phyloP scores from a whole-genome alignment of 257 asterid species.

The Apocynum venetum region DNA sequence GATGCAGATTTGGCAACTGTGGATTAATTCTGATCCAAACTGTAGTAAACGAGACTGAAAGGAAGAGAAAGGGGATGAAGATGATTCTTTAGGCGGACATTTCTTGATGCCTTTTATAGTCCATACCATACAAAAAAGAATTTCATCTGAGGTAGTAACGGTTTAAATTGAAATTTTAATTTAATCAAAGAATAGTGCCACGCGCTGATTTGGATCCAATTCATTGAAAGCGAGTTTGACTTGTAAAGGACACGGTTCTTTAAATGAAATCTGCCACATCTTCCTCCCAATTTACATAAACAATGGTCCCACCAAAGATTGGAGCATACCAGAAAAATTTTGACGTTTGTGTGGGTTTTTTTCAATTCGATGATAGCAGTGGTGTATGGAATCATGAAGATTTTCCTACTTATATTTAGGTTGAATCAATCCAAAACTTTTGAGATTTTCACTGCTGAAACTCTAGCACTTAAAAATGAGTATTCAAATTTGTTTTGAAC shows the following conservation, averaged over 20 bases:
- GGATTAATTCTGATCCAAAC: background rate
- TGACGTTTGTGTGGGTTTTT: too few species aligned
- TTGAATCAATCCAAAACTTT: too few species aligned
- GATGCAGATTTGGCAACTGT: background rate
- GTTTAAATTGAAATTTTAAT: background rate
- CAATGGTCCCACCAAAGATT: too few species aligned
- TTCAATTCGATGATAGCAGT: too few species aligned
- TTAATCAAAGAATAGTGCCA: background rate
- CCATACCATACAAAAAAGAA: background rate
- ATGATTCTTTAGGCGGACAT: background rate
- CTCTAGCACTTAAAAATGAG: too few species aligned
- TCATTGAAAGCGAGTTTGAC: background rate
- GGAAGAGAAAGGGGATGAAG: background rate
- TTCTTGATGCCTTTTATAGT: background rate
- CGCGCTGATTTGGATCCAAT: background rate
- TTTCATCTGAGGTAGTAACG: background rate
- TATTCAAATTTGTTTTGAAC: too few species aligned
- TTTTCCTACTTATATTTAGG: too few species aligned
- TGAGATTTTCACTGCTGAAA: too few species aligned
- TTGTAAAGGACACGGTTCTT: background rate
- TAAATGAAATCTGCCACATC: too few species aligned
- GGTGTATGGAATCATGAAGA: too few species aligned
- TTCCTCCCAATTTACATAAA: too few species aligned
- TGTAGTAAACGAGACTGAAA: background rate
- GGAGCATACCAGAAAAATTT: too few species aligned